Evolutionary conservation across 345 rosid genomes (phyloP), one percentile per base, ranked within the genome.

Genomic region (Xanthoceras sorbifolium): DNA sequence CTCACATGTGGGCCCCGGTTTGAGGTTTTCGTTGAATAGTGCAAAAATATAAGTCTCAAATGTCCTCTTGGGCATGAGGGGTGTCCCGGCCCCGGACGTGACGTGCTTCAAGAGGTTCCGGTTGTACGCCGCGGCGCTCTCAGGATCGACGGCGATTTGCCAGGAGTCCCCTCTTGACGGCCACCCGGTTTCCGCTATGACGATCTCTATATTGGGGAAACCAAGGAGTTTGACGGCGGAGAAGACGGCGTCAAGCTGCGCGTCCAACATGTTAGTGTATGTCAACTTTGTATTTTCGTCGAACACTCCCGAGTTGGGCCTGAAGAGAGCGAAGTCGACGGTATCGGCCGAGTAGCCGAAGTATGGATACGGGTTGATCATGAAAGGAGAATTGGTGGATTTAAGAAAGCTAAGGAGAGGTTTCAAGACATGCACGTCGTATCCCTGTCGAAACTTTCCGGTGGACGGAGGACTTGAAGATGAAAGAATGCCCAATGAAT

Each of bases 101-200:
- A 93, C 90, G 71, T 88, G 98, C 63, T 54, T 79, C 67, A 95
- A 72, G 26, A 95, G 84, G 48, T 95, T 87, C 28, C 80, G 61
- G 67, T 92, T 93, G 83, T 89, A 95, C 20, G 87, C 87, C 0
- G 90, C 87, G 3, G 98, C 97, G 5, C 74, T 92, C 7, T 65
- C 69, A 0, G 82, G 75, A 40, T 90, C 88, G 0, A 89, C 93
- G 0, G 96, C 91, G 25, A 89, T 60, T 76, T 95, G 97, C 25
- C 77, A 63, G 0, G 40, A 18, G 29, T 95, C 98, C 9, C 99
- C 98, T 29, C 36, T 71, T 0, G 98, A 93, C 0, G 97, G 98
- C 99, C 98, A 93, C 2, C 98, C 99, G 0, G 97, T 95, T 74
- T 95, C 97, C 6, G 93, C 93, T 17, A 95, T 89, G 1, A 86